Evolutionary conservation across 805 yeast species (phyloP), one percentile per base, ranked within the genome.

Genomic region (Kurtzmaniella cleridarum): DNA sequence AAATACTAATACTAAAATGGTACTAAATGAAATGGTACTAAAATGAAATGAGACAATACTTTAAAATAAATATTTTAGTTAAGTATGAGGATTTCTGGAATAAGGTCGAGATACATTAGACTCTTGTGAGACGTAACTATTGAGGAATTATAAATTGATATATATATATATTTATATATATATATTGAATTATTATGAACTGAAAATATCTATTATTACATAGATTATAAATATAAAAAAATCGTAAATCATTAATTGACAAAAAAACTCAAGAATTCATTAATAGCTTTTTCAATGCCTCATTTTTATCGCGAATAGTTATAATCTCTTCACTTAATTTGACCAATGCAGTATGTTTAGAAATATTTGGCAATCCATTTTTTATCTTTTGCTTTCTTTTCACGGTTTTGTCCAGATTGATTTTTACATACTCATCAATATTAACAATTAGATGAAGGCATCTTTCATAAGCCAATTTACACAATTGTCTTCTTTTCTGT

Each of bases 361-460:
- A 61, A 43, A 68, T 59, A 47, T 68, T 68, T 15, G 73, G 73
- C 47, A 68, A 61, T 8, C 73, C 73, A 30, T 66, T 70, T 49
- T 67, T 68, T 40, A 57, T 64, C 35, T 66, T 51, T 41, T 64
- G 65, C 34, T 62, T 62, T 39, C 71, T 50, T 44, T 64, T 66
- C 12, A 60, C 51, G 46, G 61, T 60, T 38, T 60, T 57, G 45
- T 13, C 39, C 43, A 32, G 43, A 43, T n/a, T 35, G 36, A 12
- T 32, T 11, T 16, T 45, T 41, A 27, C 43, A 45, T 57, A 68
- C 16, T 64, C 69, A 18, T 66, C 69, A 32, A 66, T 59, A 38
- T 68, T 57, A 16, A 68, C 64, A 27, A 68, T 62, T 35, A 66
- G 52, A 17, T 63, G 51, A 36, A 68, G 53, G 46, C 73, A 68